Conservation (phyloP, 2,329 filamentous ascomycete genomes). For the Monascus ruber region DNA sequence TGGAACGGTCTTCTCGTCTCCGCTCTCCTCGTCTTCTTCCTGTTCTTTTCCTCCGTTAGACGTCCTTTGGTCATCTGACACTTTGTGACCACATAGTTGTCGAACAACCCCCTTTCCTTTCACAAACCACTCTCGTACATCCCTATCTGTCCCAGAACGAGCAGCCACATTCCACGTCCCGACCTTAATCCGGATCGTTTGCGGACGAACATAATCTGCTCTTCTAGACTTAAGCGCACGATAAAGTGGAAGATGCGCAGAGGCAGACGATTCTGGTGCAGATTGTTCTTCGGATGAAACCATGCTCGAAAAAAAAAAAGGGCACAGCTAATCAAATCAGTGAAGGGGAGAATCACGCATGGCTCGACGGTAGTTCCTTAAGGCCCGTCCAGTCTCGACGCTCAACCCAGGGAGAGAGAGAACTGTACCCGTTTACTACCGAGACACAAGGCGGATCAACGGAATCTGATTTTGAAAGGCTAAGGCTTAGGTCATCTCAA, state of each 20-base stretch:
- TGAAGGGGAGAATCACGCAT: too few species aligned
- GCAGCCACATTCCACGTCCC: constrained; percentile 93
- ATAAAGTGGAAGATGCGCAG: too few species aligned
- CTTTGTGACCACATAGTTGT: constrained; percentile 44
- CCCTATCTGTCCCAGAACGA: constrained; percentile 72
- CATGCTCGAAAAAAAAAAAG: not conserved
- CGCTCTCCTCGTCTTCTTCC: constrained; percentile 34
- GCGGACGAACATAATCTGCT: constrained; percentile 65
- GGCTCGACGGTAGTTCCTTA: too few species aligned
- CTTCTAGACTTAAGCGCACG: constrained; percentile 58
- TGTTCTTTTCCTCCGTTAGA: constrained; percentile 6
- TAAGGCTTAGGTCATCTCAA: too few species aligned
- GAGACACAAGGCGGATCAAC: too few species aligned
- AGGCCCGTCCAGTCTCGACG: too few species aligned
- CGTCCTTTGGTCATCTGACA: constrained; percentile 11
- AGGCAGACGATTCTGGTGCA: not conserved
- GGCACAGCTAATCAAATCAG: too few species aligned
- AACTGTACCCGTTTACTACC: too few species aligned
- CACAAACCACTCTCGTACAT: constrained; percentile 81
- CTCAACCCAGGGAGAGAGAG: too few species aligned
- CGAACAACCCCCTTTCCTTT: constrained; percentile 60
- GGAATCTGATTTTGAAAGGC: too few species aligned
- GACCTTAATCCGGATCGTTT: constrained; percentile 71
- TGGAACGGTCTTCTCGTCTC: constrained; percentile 35
- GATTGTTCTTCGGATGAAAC: not conserved